Percentiles rank a stretch among this genome's conserved stretches.
Evolutionary conservation across 2,329 filamentous ascomycete genomes (phyloP).

Genomic region (Alternaria arborescens): DNA sequence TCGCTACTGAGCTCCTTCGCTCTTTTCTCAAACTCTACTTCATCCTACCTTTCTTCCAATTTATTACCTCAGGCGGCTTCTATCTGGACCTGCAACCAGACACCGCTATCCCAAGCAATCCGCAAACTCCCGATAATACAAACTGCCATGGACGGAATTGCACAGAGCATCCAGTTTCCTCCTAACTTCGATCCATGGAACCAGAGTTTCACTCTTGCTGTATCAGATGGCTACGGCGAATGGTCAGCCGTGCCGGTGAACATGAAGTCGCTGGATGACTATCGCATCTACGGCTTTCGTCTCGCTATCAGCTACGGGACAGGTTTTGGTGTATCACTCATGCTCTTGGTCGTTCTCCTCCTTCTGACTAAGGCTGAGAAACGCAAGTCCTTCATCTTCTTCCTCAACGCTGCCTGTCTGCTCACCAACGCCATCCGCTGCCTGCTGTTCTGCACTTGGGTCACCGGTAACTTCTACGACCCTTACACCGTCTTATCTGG

Average conservation of each 20-base stretch:
- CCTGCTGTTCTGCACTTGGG: conserved; percentile 66
- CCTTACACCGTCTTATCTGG: conserved; percentile 67
- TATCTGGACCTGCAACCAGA: neutral
- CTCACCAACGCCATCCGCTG: conserved; percentile 68
- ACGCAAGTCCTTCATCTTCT: conserved; percentile 69
- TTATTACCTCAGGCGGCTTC: neutral
- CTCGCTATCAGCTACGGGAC: conserved; percentile 71
- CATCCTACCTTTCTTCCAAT: conserved; percentile 2
- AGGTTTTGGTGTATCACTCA: conserved; percentile 73
- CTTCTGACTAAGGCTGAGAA: conserved; percentile 73
- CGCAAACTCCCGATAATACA: neutral
- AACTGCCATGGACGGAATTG: conserved; percentile 19
- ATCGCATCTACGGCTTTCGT: conserved; percentile 58
- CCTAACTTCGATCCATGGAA: conserved; percentile 59
- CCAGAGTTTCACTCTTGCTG: conserved; percentile 61
- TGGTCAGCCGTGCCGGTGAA: conserved; percentile 47
- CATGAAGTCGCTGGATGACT: conserved; percentile 56
- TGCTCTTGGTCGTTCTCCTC: conserved; percentile 72
- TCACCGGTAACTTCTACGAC: conserved; percentile 66
- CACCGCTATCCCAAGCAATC: neutral
- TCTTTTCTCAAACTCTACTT: conserved; percentile 9
- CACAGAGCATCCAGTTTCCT: conserved; percentile 14
- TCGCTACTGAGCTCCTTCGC: conserved; percentile 2
- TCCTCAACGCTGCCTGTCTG: conserved; percentile 71
- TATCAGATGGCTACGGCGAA: conserved; percentile 51